These are phyloP conservation scores for Dioscorea zingiberensis DNA, from an alignment of 106 monocot species.

Conservation along the genomic window DNA sequence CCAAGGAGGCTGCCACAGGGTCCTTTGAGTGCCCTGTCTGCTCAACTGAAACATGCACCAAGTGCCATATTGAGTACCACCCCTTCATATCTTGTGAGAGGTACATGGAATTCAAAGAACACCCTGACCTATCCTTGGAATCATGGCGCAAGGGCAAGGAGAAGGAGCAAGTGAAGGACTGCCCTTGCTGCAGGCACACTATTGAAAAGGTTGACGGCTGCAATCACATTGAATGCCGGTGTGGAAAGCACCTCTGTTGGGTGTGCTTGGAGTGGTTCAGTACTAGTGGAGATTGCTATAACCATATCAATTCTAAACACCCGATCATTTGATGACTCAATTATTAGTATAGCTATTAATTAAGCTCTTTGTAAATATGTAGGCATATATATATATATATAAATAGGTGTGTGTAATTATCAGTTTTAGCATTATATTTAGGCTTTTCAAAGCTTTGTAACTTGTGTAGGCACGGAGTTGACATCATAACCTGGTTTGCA, in stretches of 20 bases:
- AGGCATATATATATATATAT: neutral
- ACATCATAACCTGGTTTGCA: too few relatives aligned
- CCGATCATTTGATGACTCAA: conserved; percentile 4
- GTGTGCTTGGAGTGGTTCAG: conserved; percentile 46
- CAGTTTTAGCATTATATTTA: too few relatives aligned
- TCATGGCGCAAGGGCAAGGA: conserved; percentile 79
- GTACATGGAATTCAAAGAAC: conserved; percentile 77
- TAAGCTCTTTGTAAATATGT: neutral
- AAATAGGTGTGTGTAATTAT: neutral
- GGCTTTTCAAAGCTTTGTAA: too few relatives aligned
- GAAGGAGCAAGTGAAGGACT: conserved; percentile 74
- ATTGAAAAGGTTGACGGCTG: conserved; percentile 93
- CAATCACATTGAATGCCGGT: conserved; percentile 74
- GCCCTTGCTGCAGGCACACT: conserved; percentile 53
- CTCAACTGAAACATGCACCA: conserved; percentile 67
- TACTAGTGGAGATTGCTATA: conserved; percentile 56
- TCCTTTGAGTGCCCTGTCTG: conserved; percentile 71
- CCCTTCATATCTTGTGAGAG: conserved; percentile 63
- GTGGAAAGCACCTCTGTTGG: conserved; percentile 87
- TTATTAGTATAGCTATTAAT: neutral
- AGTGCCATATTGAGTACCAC: conserved; percentile 82
- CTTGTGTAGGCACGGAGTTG: too few relatives aligned
- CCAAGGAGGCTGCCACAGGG: neutral
- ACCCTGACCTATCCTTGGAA: conserved; percentile 54
- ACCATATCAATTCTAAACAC: conserved; percentile 43